These are phyloP conservation scores for Pythium insidiosum DNA, from an alignment of 352 stramenopile genomes.

Conservation along the genomic window DNA sequence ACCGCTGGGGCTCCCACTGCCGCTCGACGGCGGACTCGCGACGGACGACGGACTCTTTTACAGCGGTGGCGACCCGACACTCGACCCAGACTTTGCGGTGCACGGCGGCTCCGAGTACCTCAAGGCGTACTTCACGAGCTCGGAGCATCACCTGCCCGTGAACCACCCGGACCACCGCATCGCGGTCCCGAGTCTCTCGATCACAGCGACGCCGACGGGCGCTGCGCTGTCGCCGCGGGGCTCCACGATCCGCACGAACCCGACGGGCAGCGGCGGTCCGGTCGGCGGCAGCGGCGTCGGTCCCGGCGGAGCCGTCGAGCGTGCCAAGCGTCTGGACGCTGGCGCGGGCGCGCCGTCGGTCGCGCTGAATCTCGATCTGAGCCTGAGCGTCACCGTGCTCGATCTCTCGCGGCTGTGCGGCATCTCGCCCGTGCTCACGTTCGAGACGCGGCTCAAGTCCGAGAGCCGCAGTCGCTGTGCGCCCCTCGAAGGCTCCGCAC, in stretches of 20 bases:
- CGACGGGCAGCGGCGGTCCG: not conserved
- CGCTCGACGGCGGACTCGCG: not conserved
- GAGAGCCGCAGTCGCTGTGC: not conserved
- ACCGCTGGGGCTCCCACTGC: not conserved
- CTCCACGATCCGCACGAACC: constrained; percentile 16
- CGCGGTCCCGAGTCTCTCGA: constrained; percentile 31
- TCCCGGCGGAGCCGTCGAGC: too few species aligned
- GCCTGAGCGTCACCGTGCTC: constrained; percentile 58
- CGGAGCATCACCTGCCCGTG: constrained; percentile 59
- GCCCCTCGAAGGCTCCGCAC: not conserved
- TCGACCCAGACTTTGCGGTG: constrained; percentile 32
- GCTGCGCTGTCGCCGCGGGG: constrained; percentile 38
- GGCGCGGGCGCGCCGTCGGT: constrained; percentile 40
- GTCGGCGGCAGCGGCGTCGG: too few species aligned
- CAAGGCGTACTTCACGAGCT: constrained; percentile 59
- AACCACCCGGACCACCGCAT: constrained; percentile 65
- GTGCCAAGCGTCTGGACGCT: constrained; percentile 31
- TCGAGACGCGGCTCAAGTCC: constrained; percentile 24
- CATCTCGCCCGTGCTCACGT: constrained; percentile 65
- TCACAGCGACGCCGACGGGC: too few species aligned
- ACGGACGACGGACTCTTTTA: constrained; percentile 24
- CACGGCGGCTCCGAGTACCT: constrained; percentile 67
- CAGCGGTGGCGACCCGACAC: constrained; percentile 8
- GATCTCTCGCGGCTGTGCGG: constrained; percentile 72
- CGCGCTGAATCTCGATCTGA: constrained; percentile 47